Conservation (phyloP, 495 filamentous ascomycete genomes). For the Rusavskia elegans region DNA sequence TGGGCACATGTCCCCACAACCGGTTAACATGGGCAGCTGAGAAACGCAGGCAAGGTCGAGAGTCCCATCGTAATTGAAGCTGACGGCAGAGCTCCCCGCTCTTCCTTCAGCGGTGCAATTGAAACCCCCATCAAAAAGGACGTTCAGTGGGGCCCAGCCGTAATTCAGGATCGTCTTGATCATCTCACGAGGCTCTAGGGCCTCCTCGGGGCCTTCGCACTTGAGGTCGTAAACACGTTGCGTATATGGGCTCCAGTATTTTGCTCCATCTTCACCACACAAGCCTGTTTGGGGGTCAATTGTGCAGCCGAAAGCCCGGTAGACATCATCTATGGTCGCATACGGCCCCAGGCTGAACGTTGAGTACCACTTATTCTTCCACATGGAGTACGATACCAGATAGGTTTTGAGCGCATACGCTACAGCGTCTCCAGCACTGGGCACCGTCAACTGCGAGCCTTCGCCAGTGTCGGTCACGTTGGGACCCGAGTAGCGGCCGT, state of each 20-base stretch:
- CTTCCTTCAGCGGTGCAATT: conserved; percentile 10
- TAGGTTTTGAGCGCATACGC: conserved; percentile 9
- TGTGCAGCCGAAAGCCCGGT: background rate
- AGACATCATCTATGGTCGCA: background rate
- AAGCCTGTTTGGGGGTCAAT: background rate
- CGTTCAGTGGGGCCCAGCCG: conserved; percentile 3
- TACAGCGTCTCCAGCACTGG: conserved; percentile 1
- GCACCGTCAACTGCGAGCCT: background rate
- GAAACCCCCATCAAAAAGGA: conserved; percentile 11
- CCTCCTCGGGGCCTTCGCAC: background rate
- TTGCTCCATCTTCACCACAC: background rate
- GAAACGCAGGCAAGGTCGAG: conserved; percentile 9
- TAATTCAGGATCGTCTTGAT: conserved; percentile 3
- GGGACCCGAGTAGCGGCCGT: conserved; percentile 5
- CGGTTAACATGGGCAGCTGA: background rate
- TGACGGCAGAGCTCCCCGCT: background rate
- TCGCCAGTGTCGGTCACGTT: background rate
- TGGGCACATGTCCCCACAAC: conserved; percentile 1
- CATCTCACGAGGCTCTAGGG: background rate
- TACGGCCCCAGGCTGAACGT: background rate
- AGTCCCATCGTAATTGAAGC: conserved; percentile 1
- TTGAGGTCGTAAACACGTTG: background rate
- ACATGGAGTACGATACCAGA: conserved; percentile 2
- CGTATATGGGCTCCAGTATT: conserved; percentile 3
- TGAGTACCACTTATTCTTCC: conserved; percentile 4